These are phyloP conservation scores for Malus hybrid DNA, from an alignment of 331 rosid genomes.

Conservation along the genomic window DNA sequence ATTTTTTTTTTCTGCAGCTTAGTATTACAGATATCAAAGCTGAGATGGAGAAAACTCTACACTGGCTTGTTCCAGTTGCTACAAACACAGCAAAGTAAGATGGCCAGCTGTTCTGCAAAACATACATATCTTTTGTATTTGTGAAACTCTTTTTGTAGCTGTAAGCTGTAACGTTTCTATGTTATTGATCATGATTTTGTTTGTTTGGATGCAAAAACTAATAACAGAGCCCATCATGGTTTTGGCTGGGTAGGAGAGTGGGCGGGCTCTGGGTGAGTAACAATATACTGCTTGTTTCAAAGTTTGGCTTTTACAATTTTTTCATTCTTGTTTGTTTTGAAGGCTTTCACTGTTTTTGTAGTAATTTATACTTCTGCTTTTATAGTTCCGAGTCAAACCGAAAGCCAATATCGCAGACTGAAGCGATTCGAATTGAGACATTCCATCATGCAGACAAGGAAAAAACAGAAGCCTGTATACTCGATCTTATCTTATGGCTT, in stretches of 20 bases:
- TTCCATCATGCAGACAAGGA: slow-evolving; percentile 72
- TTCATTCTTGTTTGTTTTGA: neutral
- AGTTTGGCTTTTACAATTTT: neutral
- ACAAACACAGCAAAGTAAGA: slow-evolving; percentile 84
- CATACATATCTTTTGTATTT: neutral
- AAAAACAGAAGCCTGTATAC: slow-evolving; percentile 56
- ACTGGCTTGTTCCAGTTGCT: slow-evolving; percentile 75
- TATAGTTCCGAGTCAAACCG: slow-evolving; percentile 50
- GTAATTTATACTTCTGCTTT: slow-evolving; percentile 9
- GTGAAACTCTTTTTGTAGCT: slow-evolving; percentile 3
- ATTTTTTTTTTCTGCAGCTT: slow-evolving; percentile 32
- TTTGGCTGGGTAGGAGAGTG: slow-evolving; percentile 96
- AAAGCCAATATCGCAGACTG: slow-evolving; percentile 33
- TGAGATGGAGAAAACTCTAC: slow-evolving; percentile 76
- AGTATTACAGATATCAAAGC: slow-evolving; percentile 52
- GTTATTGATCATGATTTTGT: slow-evolving; percentile 16
- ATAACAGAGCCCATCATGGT: slow-evolving; percentile 77
- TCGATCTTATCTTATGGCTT: slow-evolving; percentile 65
- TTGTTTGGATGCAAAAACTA: slow-evolving; percentile 20
- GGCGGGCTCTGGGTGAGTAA: slow-evolving; percentile 69
- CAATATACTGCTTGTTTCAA: neutral
- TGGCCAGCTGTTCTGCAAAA: slow-evolving; percentile 14
- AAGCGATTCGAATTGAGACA: slow-evolving; percentile 65
- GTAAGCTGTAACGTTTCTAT: neutral
- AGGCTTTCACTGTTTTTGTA: neutral